phyloP scores from a whole-genome alignment of 2,329 filamentous ascomycete genomes.

The Colletotrichum theobromicola region DNA sequence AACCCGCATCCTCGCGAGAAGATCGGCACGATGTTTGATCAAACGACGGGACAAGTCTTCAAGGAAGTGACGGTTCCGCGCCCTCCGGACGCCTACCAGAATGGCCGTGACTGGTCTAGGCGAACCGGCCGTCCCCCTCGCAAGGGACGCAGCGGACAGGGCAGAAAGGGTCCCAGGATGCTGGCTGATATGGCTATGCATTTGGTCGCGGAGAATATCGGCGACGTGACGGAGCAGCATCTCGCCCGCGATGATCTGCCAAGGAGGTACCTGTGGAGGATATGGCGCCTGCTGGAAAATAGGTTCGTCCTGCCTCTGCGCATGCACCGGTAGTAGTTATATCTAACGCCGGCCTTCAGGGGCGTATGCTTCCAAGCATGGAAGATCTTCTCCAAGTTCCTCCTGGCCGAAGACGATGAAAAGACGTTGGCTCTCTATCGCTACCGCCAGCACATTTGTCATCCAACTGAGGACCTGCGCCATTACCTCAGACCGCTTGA shows the following conservation, averaged over 20 bases:
- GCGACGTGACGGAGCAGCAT: conserved; percentile 35
- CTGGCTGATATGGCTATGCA: conserved; percentile 44
- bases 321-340: not conserved
- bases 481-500: conserved; percentile 42
- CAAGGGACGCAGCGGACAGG: conserved; percentile 26
- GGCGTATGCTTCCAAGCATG: conserved; percentile 44
- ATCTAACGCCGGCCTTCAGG: conserved; percentile 23
- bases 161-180: conserved; percentile 37
- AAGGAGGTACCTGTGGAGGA: conserved; percentile 35
- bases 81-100: conserved; percentile 23
- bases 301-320: conserved; percentile 33
- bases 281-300: conserved; percentile 45
- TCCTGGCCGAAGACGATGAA: conserved; percentile 36
- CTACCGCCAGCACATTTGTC: conserved; percentile 44
- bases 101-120: conserved; percentile 39
- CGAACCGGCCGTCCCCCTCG: conserved; percentile 29
- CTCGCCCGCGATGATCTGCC: conserved; percentile 37
- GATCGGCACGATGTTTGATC: conserved; percentile 35
- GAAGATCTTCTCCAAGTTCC: conserved; percentile 41
- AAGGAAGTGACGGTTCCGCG: conserved; percentile 40
- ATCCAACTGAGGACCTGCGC: conserved; percentile 35
- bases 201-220: conserved; percentile 41
- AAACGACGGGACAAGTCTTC: conserved; percentile 38
- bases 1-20: not conserved
- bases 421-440: conserved; percentile 41